Conservation (phyloP, 495 filamentous ascomycete species). For the Neurospora cerealis region DNA sequence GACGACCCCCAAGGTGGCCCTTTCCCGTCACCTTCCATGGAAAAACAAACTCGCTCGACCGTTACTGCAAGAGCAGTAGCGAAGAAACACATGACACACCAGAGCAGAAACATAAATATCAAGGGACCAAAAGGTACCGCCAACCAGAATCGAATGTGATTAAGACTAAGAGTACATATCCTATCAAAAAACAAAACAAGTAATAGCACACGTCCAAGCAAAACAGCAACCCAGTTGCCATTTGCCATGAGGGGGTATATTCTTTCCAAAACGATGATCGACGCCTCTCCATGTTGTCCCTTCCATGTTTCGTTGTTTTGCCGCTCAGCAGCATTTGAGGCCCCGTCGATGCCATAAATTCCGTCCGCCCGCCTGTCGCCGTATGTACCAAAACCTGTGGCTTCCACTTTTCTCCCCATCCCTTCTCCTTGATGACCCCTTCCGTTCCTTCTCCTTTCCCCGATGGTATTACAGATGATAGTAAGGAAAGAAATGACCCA, state of each 20-base stretch:
- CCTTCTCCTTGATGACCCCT: background rate
- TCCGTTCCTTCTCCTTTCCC: background rate
- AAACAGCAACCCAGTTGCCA: background rate
- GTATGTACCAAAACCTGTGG: background rate
- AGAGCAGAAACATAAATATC: too few relatives aligned
- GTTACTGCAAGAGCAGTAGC: too few relatives aligned
- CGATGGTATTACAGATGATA: background rate
- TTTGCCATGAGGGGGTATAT: background rate
- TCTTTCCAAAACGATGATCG: background rate
- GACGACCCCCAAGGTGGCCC: too few relatives aligned
- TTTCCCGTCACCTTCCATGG: background rate
- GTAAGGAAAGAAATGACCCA: background rate
- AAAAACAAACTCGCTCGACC: background rate
- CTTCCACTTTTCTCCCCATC: background rate
- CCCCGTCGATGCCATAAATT: background rate
- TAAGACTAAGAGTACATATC: background rate
- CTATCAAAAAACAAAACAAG: background rate
- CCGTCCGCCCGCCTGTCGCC: background rate
- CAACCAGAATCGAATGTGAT: background rate
- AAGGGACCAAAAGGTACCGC: background rate
- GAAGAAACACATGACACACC: too few relatives aligned
- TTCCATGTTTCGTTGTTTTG: background rate
- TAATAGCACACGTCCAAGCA: background rate
- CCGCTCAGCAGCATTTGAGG: background rate
- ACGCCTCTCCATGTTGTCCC: background rate